Evolutionary conservation across 371 early-diverging fungal species (phyloP), one percentile per base, ranked within the genome.

Genomic region (Catenaria anguillulae): DNA sequence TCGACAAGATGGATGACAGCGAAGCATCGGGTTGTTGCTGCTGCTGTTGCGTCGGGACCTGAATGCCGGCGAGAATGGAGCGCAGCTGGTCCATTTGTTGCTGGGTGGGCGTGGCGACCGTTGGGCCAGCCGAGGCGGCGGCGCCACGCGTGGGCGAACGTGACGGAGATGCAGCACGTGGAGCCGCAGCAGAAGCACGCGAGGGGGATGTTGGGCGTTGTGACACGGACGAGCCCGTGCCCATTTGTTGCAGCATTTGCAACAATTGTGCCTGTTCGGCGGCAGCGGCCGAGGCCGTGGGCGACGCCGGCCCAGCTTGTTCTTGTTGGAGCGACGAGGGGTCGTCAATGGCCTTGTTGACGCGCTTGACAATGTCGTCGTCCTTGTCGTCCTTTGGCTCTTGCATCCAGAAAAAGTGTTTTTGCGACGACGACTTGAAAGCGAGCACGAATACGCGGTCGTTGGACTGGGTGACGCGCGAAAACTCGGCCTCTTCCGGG

Each of bases 321-420:
- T 19, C 4, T 24, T 23, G 17, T n/a, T n/a, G n/a, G 29, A 21
- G 29, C 42, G 50, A 5, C 29, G 50, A 5, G 13, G 78, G 78
- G 66, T 82, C 77, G 62, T 79, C 80, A 62, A 85, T 80, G 60
- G 81, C 69, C 40, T 71, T 67, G 64, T 84, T 84, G 33, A 82
- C 77, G 48, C 74, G 70, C 8, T 62, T 67, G 60, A 75, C 70
- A 31, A 77, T 56, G 61, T 78, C 81, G 37, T 72, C 74, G 62
- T 84, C 84, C 63, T 76, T 73, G 23, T 76, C 77, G 33, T 71
- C 74, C 56, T 78, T 76, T 37, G 77, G 72, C 60, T 78, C 82
- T 66, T 90, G 90, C 76, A 88, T 81, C 90, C 90, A 90, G 63
- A 85, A 87, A 70, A 90, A 89, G 50, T 78, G 68, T 43, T 82